Evolutionary conservation across 306 rosid species (phyloP).

Genomic region (Castanopsis chinensis): DNA sequence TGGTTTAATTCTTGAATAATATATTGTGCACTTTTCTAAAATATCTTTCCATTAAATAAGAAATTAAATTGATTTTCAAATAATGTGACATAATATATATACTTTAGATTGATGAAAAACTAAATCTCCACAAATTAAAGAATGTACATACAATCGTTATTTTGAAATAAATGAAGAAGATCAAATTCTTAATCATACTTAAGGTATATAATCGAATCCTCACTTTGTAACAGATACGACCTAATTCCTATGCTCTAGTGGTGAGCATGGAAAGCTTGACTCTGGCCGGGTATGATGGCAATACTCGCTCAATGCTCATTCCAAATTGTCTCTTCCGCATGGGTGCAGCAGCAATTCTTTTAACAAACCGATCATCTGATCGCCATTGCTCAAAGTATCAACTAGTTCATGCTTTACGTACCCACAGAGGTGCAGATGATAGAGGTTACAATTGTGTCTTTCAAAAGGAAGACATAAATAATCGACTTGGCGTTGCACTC

Average conservation of each 20-base stretch:
- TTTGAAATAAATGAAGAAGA: no score
- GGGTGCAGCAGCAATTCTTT: neutral
- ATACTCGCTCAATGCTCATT: neutral
- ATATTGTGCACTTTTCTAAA: no score
- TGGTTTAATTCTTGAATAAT: no score
- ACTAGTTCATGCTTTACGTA: neutral
- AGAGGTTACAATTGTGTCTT: neutral
- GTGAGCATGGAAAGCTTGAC: slow-evolving; percentile 2
- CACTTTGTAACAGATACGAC: neutral
- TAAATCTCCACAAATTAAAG: no score
- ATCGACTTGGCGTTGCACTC: neutral
- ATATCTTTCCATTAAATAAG: no score
- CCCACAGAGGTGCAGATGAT: neutral
- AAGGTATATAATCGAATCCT: no score
- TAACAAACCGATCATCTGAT: neutral
- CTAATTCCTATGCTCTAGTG: neutral
- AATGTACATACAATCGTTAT: no score
- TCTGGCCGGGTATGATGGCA: neutral
- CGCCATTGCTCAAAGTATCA: neutral
- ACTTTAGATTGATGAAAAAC: no score
- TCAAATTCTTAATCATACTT: no score
- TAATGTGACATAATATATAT: no score
- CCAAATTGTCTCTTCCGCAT: slow-evolving; percentile 1
- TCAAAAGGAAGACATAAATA: neutral
- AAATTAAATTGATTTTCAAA: no score